Conservation (phyloP, 1,284 basidiomycete species). For the Blastosporella zonata region DNA sequence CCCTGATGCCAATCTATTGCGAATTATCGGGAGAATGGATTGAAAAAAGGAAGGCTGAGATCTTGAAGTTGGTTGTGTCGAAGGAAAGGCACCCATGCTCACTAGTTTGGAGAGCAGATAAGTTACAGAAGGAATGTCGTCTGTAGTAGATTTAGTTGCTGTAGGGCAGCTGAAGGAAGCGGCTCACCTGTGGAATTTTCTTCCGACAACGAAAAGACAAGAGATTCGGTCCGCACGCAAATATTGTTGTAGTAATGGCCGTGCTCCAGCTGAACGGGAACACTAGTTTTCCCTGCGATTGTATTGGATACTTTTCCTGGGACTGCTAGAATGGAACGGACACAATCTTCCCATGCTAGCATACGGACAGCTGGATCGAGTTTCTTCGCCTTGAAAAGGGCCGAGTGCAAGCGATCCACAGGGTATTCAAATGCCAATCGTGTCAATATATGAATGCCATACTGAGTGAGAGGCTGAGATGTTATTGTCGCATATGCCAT, state of each 20-base stretch:
- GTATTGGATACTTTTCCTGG: conserved; percentile 71
- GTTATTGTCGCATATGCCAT: conserved; percentile 62
- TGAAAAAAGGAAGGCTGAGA: conserved; percentile 68
- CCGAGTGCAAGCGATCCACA: conserved; percentile 61
- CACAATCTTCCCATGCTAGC: conserved; percentile 65
- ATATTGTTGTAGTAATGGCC: conserved; percentile 50
- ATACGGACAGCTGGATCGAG: conserved; percentile 27
- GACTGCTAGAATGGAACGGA: conserved; percentile 56
- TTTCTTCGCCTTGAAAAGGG: conserved; percentile 37
- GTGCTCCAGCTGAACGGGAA: conserved; percentile 50
- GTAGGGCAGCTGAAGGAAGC: neutral
- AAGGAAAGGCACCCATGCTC: conserved; percentile 62
- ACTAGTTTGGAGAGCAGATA: conserved; percentile 65
- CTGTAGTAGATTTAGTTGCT: conserved; percentile 16
- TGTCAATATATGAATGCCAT: conserved; percentile 51
- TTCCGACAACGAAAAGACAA: conserved; percentile 36
- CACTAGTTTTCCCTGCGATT: conserved; percentile 33
- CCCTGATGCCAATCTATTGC: conserved; percentile 34
- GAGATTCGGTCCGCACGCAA: conserved; percentile 52
- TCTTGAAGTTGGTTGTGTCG: conserved; percentile 40
- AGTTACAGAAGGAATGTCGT: conserved; percentile 37
- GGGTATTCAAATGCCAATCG: conserved; percentile 59
- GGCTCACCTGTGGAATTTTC: conserved; percentile 24
- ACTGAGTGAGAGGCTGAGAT: conserved; percentile 44
- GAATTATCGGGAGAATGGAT: conserved; percentile 46